Conservation (phyloP, 176 grass and related monocot species). For the Bolboschoenus planiculmis region DNA sequence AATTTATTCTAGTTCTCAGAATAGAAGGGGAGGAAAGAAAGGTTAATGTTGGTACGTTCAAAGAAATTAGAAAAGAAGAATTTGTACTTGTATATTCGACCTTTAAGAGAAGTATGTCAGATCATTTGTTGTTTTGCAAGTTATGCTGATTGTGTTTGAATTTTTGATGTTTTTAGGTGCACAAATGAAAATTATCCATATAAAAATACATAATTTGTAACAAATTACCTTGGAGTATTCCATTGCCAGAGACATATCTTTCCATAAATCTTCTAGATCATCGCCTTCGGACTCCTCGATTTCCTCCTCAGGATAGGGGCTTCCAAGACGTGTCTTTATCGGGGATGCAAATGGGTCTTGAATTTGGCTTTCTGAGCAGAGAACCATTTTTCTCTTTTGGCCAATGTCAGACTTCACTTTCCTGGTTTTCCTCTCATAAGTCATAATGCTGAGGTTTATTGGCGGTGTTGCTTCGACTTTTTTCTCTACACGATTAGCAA, state of each 20-base stretch:
- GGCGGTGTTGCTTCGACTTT: conserved; percentile 36
- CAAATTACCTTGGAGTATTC: conserved; percentile 81
- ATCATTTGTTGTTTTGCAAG: conserved; percentile 8
- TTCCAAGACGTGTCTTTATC: conserved; percentile 13
- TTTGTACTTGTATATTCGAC: neutral
- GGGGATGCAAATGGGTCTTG: conserved; percentile 23
- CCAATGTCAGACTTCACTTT: conserved; percentile 18
- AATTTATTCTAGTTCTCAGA: neutral
- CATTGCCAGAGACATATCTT: conserved; percentile 75
- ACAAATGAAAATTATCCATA: neutral
- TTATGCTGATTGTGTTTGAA: neutral
- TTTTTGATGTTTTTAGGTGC: neutral
- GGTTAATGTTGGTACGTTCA: no score
- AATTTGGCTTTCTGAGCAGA: conserved; percentile 25
- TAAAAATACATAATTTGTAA: conserved; percentile 6
- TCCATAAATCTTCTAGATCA: conserved; percentile 85
- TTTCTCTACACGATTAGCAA: conserved; percentile 42
- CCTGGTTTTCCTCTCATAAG: conserved; percentile 37
- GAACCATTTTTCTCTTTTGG: conserved; percentile 19
- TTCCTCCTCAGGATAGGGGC: conserved; percentile 30
- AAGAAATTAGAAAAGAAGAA: neutral
- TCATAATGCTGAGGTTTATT: neutral
- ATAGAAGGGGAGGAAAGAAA: neutral
- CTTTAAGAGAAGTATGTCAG: neutral
- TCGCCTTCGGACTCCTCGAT: conserved; percentile 52